These are phyloP conservation scores for Lobosporangium transversale DNA, from an alignment of 192 early-diverging fungal species.

Conservation along the genomic window DNA sequence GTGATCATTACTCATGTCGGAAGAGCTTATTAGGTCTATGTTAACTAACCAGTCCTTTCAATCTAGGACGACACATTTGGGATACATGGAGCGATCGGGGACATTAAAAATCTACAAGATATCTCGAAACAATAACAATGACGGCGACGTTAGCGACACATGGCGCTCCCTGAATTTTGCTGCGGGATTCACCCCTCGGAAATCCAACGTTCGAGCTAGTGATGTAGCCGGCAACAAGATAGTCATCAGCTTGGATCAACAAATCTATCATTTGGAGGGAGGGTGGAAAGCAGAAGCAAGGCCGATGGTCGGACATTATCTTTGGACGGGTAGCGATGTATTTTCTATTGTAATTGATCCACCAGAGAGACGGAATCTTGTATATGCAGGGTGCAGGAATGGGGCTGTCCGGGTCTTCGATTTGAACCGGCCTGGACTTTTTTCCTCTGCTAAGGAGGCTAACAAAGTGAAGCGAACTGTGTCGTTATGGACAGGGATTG, in stretches of 20 bases:
- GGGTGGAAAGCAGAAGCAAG: slow-evolving; percentile 24
- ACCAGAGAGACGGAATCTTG: slow-evolving; percentile 1
- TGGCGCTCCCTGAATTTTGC: neutral
- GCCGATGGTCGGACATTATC: neutral
- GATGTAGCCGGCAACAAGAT: slow-evolving; percentile 8
- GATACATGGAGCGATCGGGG: slow-evolving; percentile 26
- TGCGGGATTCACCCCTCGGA: slow-evolving; percentile 15
- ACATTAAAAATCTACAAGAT: slow-evolving; percentile 12
- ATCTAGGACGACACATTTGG: slow-evolving; percentile 33
- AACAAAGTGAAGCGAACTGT: slow-evolving; percentile 6
- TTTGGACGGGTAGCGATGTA: slow-evolving; percentile 48
- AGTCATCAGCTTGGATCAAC: slow-evolving; percentile 20
- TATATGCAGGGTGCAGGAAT: slow-evolving; percentile 48
- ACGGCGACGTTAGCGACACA: neutral
- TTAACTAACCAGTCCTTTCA: too few relatives aligned
- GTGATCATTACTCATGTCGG: too few relatives aligned
- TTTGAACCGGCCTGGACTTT: slow-evolving; percentile 12
- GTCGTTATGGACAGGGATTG: slow-evolving; percentile 18
- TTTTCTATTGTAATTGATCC: slow-evolving; percentile 36
- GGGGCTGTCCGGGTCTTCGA: slow-evolving; percentile 32
- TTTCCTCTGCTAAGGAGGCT: neutral
- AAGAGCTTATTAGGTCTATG: too few relatives aligned
- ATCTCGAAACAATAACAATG: too few relatives aligned
- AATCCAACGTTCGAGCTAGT: slow-evolving; percentile 38
- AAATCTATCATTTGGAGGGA: slow-evolving; percentile 8